Evolutionary conservation across 2,329 filamentous ascomycete species (phyloP), one percentile per base, ranked within the genome.

Genomic region (Exserohilum rostratum): DNA sequence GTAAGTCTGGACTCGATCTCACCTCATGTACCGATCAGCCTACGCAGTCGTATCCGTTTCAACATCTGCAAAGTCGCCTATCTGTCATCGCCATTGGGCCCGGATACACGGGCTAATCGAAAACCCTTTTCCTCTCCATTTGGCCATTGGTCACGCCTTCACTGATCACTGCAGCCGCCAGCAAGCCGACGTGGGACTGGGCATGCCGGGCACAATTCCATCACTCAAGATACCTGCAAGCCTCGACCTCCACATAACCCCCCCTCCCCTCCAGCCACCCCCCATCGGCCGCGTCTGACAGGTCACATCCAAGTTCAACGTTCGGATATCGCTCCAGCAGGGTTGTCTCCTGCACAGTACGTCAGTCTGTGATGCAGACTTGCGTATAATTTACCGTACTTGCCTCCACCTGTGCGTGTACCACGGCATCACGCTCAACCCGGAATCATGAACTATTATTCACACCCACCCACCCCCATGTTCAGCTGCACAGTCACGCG

Each of bases 11-110:
- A 35, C 22, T 37, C 57, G 57, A 59, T 59, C 53, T 44, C 42
- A 49, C 37, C 46, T 37, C 34, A 38, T 44, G 43, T 40, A 46
- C 49, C 57, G 57, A 57, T 57, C 46, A 34, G 43, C 27, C 29
- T 39, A 45, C 25, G 40, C 45, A 50, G 44, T 58, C 46, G 31
- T 50, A 45, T 25, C 53, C 53, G 49, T 59, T 50, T 44, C 53
- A 53, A 53, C 43, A 50, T 29, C 57, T 57, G 57, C 57, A 59
- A 31, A 20, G 46, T 52, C 57, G 53, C 40, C 54, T 48, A 47
- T n/a, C 17, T 39, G 7, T 3, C 25, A 7, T 38, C n/a, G 9
- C 31, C 17, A 59, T 59, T 59, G 53, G 57, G 10, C n/a, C 33
- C 13, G 10, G 31, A 37, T n/a, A 15, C 10, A 15, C 15, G 30